Conservation (phyloP, 2,329 filamentous ascomycete genomes). For the Pseudogymnoascus sp. region DNA sequence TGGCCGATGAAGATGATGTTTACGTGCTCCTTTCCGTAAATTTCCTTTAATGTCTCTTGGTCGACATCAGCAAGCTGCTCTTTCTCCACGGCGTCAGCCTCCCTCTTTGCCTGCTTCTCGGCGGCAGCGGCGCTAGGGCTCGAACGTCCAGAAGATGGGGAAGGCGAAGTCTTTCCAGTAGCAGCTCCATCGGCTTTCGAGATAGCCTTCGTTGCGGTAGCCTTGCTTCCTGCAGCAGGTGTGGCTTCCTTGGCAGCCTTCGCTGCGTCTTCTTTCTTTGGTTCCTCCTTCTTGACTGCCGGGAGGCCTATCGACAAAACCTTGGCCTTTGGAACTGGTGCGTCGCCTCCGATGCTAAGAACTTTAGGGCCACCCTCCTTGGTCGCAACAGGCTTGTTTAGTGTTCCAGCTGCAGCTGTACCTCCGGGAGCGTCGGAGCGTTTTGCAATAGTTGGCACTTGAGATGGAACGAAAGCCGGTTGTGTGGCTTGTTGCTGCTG, state of each 20-base stretch:
- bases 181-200: slow-evolving; percentile 67
- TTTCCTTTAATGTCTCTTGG: slow-evolving; percentile 80
- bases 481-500: slow-evolving; percentile 41
- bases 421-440: slow-evolving; percentile 41
- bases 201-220: slow-evolving; percentile 80
- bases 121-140: slow-evolving; percentile 61
- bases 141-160: slow-evolving; percentile 75
- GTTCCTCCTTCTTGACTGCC: slow-evolving; percentile 46
- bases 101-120: slow-evolving; percentile 50
- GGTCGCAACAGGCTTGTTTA: slow-evolving; percentile 45
- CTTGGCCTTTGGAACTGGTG: slow-evolving; percentile 46
- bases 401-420: slow-evolving; percentile 34
- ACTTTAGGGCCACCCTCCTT: slow-evolving; percentile 57
- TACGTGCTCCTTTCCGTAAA: slow-evolving; percentile 87
- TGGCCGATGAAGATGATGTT: slow-evolving; percentile 98
- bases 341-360: slow-evolving; percentile 53
- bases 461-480: slow-evolving; percentile 19
- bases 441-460: slow-evolving; percentile 54
- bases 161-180: slow-evolving; percentile 69
- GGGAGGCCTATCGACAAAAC: slow-evolving; percentile 67
- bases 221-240: slow-evolving; percentile 66
- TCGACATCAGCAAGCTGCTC: slow-evolving; percentile 66
- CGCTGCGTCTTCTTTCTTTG: slow-evolving; percentile 34
- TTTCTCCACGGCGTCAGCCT: slow-evolving; percentile 76
- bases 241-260: slow-evolving; percentile 39